Evolutionary conservation across 2,329 filamentous ascomycete genomes (phyloP), one percentile per base, ranked within the genome.

Genomic region (Exophiala sp.): DNA sequence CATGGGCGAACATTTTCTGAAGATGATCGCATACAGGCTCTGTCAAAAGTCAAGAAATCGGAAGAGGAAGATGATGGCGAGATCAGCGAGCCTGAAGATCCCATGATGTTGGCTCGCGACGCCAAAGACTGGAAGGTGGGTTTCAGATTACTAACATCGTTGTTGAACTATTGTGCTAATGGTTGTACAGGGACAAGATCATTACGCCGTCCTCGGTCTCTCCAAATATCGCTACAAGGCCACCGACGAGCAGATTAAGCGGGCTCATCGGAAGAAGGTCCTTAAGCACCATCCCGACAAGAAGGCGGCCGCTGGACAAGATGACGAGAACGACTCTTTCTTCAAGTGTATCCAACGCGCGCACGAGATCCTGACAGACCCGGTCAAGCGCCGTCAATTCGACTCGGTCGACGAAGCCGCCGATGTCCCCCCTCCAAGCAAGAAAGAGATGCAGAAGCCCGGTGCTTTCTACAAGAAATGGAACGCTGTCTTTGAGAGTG

Each of bases 331-430:
- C 71, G 93, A 98, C 71, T 88, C 86, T 70, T 98, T 98, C 79
- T 98, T 98, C 85, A 98, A 98, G 80, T 98, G 94, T 73, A 98
- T 98, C 70, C 94, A 98, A 70, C 96, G 96, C 73, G 93, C 93
- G 50, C 91, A 86, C 63, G 93, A 98, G 65, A 80, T 97, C 45
- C 85, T 98, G 14, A 80, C 88, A 48, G 93, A 98, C 74, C 93
- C 93, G 44, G 78, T 83, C 68, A 94, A 88, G 75, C 87, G 93
- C 56, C 84, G 90, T 52, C 93, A 98, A 73, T 98, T 86, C 73
- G 93, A 98, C 72, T 95, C 88, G 2, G 90, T 97, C 55, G 93
- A 98, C 65, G 90, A 96, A 72, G 83, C 81, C 62, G 93, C 93
- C 57, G 87, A 98, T 51, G 85, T 95, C 52, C 87, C 95, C 64